Evolutionary conservation across 805 yeast species (phyloP), one percentile per base, ranked within the genome.

Genomic region (Scheffersomyces spartinae): DNA sequence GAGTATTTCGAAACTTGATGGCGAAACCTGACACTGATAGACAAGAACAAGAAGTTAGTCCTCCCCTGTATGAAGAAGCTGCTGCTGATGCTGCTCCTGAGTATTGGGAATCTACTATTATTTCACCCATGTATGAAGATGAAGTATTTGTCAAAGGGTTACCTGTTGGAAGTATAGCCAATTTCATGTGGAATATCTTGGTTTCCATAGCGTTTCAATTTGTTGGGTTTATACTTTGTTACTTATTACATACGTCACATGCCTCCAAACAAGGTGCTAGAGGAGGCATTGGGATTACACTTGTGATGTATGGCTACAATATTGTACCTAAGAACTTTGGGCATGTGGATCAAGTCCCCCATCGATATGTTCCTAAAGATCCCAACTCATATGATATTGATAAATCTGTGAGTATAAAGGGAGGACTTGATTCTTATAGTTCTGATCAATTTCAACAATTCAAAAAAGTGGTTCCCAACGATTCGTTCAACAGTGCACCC

Each of bases 251-350:
- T 52, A 88, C 97, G 1, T 82, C 96, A 3, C 98, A 91, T 47
- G 96, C 97, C 4, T 94, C 96, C 4, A 84, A 83, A 46, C 86
- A 86, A 43, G 98, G 98, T 3, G 78, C 96, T 2, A 63, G 94
- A 33, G 80, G 88, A 11, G 98, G 98, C 0, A 55, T 91, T 30
- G 97, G 97, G 2, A 45, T 81, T 32, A 84, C 95, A 0, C 68
- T 91, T 35, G 60, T 88, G 26, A 71, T 76, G 28, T 73, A 75
- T 36, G 94, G 64, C 6, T 53, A 44, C 40, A 43, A 43, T 25
- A 40, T 52, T 32, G 42, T 55, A 7, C 65, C 67, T 2, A 39
- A 57, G 6, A 60, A 58, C 36, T 49, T 47, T 30, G 67, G 65
- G 7, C 45, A 45, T 23, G 38, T 61, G 2, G 54, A 55, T 26